These are phyloP conservation scores for Lepiota brunneoincarnata DNA, from an alignment of 768 basidiomycete genomes.

Conservation along the genomic window DNA sequence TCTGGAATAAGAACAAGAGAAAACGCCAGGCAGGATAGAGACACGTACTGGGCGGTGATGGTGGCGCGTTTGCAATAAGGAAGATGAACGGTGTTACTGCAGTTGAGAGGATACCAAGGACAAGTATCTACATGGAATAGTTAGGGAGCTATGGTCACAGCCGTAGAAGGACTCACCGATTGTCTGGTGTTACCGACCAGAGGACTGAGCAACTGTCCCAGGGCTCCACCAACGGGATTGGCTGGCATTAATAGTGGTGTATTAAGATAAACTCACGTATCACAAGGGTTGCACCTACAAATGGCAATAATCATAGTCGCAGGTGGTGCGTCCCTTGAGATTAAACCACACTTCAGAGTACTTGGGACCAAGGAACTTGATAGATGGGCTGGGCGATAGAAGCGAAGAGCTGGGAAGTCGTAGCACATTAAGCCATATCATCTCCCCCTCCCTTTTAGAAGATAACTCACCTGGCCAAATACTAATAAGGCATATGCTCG, in stretches of 20 bases:
- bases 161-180: conserved; percentile 45
- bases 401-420: conserved; percentile 47
- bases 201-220: conserved; percentile 74
- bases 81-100: conserved; percentile 57
- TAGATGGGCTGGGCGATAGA: conserved; percentile 69
- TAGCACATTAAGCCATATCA: not conserved
- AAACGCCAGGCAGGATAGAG: not conserved
- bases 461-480: conserved; percentile 58
- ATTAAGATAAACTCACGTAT: not conserved
- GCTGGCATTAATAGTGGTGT: conserved; percentile 41
- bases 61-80: conserved; percentile 59
- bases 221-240: conserved; percentile 70
- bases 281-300: conserved; percentile 26
- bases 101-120: conserved; percentile 70
- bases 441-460: not conserved
- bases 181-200: conserved; percentile 48
- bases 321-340: conserved; percentile 69
- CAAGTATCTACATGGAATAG: conserved; percentile 48
- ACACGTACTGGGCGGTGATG: conserved; percentile 72
- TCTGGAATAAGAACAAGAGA: conserved; percentile 12
- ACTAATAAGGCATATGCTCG: conserved; percentile 67
- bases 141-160: not conserved
- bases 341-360: conserved; percentile 88
- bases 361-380: conserved; percentile 74
- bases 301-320: conserved; percentile 64